Percentiles rank a stretch among this genome's conserved stretches.
Conservation (phyloP, 345 rosid species). For the Eucalyptus tenuipes region DNA sequence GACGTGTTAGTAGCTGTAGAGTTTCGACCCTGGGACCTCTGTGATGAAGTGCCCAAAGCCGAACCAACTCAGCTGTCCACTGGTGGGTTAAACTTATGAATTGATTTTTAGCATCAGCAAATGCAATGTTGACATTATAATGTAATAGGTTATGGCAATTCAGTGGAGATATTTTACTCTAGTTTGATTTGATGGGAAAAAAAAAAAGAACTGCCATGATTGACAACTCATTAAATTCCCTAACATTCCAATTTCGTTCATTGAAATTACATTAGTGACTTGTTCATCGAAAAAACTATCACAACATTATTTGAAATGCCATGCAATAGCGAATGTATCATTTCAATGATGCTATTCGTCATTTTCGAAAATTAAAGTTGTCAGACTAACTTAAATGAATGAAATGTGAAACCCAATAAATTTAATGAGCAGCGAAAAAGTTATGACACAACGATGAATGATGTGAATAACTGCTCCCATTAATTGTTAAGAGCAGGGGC, state of each 20-base stretch:
- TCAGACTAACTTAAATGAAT: background rate
- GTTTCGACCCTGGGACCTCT: too few species aligned
- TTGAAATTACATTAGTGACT: background rate
- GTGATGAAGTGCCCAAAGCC: too few species aligned
- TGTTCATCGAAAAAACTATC: background rate
- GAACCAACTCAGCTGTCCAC: too few species aligned
- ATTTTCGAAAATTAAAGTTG: background rate
- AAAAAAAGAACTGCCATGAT: background rate
- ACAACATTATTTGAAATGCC: fast-evolving
- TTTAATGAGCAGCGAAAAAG: fast-evolving
- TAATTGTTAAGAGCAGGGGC: background rate
- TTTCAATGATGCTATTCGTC: background rate
- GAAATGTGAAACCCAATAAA: background rate
- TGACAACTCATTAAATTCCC: background rate
- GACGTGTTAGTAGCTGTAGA: too few species aligned
- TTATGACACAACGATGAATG: fast-evolving
- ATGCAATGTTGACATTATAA: background rate
- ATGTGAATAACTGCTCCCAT: fast-evolving
- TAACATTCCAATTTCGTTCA: background rate
- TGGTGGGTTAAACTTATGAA: too few species aligned
- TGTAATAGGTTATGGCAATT: background rate
- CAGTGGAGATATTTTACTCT: background rate
- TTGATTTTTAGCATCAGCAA: background rate
- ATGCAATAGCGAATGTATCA: fast-evolving
- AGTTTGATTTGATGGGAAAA: background rate